Percentiles rank a stretch among this genome's conserved stretches.
phyloP scores from a whole-genome alignment of 2,329 filamentous ascomycete species.

The Arthroderma sp. region DNA sequence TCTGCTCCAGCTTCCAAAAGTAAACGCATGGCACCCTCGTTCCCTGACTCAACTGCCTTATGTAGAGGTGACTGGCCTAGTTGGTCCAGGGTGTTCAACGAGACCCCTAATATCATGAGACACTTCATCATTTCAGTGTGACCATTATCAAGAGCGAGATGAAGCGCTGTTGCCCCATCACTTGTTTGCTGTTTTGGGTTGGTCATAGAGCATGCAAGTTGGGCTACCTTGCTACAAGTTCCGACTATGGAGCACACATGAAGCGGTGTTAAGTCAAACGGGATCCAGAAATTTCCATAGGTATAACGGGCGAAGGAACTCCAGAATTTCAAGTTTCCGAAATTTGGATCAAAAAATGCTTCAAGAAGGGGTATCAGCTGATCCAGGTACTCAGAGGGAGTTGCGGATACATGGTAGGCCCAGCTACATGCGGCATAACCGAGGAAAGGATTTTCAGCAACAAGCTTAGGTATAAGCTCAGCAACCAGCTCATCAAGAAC shows the following conservation, averaged over 20 bases:
- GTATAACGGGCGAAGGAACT: neutral
- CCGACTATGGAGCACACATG: constrained; percentile 1
- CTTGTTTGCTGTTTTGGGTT: neutral
- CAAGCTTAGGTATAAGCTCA: too few relatives aligned
- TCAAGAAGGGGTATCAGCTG: neutral
- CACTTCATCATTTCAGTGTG: neutral
- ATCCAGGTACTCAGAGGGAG: neutral
- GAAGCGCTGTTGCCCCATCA: neutral
- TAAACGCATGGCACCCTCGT: neutral
- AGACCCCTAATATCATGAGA: neutral
- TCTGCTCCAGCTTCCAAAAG: neutral
- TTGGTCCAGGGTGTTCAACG: neutral
- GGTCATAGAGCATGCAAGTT: neutral
- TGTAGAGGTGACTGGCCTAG: neutral
- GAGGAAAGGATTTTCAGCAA: neutral
- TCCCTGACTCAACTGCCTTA: neutral
- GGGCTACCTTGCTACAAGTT: neutral
- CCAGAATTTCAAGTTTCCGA: neutral
- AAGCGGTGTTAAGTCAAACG: neutral
- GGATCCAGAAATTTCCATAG: neutral
- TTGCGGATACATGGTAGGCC: neutral
- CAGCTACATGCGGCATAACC: neutral
- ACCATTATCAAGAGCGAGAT: neutral
- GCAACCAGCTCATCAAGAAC: too few relatives aligned
- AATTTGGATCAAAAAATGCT: neutral